phyloP scores from a whole-genome alignment of 192 early-diverging fungal genomes.

The Geosiphon pyriformis region DNA sequence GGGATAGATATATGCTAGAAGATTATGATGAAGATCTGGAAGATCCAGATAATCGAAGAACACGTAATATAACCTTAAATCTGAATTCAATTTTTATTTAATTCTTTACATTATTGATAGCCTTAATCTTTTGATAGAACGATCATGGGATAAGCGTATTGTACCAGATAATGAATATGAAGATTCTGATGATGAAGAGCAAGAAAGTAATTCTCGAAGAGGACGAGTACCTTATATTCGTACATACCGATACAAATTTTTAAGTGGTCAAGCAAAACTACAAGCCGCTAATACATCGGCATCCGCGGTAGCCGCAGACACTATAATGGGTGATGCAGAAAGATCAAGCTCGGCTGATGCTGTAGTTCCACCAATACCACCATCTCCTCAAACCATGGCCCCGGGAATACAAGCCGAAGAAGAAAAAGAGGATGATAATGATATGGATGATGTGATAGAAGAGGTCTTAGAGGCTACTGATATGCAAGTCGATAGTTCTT shows the following conservation, averaged over 20 bases:
- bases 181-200: conserved; percentile 40
- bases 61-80: conserved; percentile 46
- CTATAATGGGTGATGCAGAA: background rate
- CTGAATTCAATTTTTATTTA: background rate
- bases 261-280: background rate
- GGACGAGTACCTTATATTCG: background rate
- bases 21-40: conserved; percentile 57
- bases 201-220: background rate
- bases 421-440: too few species aligned
- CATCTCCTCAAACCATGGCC: too few species aligned
- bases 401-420: too few species aligned
- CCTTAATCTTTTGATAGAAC: conserved; percentile 36
- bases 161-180: conserved; percentile 66
- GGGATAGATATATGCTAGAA: conserved; percentile 54
- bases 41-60: conserved; percentile 52
- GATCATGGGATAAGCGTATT: conserved; percentile 56
- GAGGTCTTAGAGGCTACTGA: too few species aligned
- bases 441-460: too few species aligned
- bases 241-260: conserved; percentile 9
- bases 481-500: too few species aligned
- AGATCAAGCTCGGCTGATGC: background rate
- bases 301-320: background rate
- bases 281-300: background rate
- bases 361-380: background rate
- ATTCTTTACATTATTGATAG: background rate